A percentile compares a stretch with the other conserved stretches of the same genome.
Evolutionary conservation across 208 protist genomes (phyloP).

Genomic region (Crithidia thermophila): DNA sequence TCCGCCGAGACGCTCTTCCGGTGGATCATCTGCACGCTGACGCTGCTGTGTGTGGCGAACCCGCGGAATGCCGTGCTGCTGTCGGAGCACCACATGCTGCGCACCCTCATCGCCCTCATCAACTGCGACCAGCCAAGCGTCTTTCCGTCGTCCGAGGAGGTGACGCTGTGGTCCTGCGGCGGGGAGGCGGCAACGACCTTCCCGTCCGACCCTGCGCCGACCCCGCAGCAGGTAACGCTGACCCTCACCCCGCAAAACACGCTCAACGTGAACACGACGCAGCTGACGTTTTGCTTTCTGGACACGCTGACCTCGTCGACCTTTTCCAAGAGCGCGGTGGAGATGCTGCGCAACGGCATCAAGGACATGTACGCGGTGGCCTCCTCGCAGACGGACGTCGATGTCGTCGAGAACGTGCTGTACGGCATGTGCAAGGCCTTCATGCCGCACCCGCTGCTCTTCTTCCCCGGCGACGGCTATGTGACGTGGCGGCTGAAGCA

Average conservation of each 20-base stretch:
- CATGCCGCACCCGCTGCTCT: conserved; percentile 50
- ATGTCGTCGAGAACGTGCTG: conserved; percentile 75
- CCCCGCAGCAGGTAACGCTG: conserved; percentile 11
- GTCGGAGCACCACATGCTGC: conserved; percentile 47
- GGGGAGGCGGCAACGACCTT: background rate
- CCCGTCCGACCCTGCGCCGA: background rate
- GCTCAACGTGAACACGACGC: conserved; percentile 66
- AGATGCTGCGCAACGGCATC: conserved; percentile 53
- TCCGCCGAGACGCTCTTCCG: conserved; percentile 71
- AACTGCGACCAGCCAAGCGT: conserved; percentile 63
- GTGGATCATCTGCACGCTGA: conserved; percentile 58
- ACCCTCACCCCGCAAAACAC: conserved; percentile 24
- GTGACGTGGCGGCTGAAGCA: conserved; percentile 54
- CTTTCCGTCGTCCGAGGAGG: conserved; percentile 50
- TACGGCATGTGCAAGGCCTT: conserved; percentile 53
- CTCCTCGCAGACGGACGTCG: conserved; percentile 66
- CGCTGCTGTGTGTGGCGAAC: conserved; percentile 69
- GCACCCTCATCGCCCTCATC: conserved; percentile 61
- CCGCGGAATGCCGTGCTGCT: conserved; percentile 66
- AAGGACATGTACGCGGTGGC: conserved; percentile 52
- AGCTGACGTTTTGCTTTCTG: conserved; percentile 71
- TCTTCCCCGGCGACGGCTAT: conserved; percentile 70
- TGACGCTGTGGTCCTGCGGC: conserved; percentile 21
- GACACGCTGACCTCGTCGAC: conserved; percentile 57
- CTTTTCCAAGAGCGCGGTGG: conserved; percentile 40